Conservation (phyloP, 75 land plant genomes). For the Azolla pinnata region DNA sequence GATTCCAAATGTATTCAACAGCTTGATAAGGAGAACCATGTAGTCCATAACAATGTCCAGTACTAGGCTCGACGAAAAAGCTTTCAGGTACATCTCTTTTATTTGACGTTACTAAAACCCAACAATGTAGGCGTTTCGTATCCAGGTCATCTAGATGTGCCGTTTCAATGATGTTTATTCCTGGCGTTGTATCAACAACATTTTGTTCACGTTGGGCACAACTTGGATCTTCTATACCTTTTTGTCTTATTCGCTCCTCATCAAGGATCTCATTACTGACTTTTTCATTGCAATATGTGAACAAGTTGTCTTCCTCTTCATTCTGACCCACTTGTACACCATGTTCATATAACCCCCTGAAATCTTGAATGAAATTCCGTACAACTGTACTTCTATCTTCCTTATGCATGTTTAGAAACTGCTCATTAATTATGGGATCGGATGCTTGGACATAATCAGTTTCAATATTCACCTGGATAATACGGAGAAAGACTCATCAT, state of each 20-base stretch:
- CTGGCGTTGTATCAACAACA: no score
- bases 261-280: background rate
- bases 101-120: slow-evolving; percentile 21
- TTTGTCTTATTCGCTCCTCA: background rate
- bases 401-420: slow-evolving; percentile 3
- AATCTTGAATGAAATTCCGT: background rate
- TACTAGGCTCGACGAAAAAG: slow-evolving; percentile 28
- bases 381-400: background rate
- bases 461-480: no score
- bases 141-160: slow-evolving; percentile 17
- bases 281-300: slow-evolving; percentile 5
- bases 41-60: slow-evolving; percentile 15
- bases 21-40: slow-evolving; percentile 26
- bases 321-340: slow-evolving; percentile 7
- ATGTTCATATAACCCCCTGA: slow-evolving; percentile 1
- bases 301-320: slow-evolving; percentile 15
- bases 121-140: slow-evolving; percentile 21
- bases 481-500: no score
- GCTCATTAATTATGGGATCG: background rate
- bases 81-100: slow-evolving; percentile 20
- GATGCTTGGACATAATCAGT: background rate
- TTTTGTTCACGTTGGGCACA: background rate
- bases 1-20: slow-evolving; percentile 28
- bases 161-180: no score
- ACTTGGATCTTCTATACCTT: no score